phyloP scores from a whole-genome alignment of 176 grass and related monocot genomes.

The Cenchrus americanus region DNA sequence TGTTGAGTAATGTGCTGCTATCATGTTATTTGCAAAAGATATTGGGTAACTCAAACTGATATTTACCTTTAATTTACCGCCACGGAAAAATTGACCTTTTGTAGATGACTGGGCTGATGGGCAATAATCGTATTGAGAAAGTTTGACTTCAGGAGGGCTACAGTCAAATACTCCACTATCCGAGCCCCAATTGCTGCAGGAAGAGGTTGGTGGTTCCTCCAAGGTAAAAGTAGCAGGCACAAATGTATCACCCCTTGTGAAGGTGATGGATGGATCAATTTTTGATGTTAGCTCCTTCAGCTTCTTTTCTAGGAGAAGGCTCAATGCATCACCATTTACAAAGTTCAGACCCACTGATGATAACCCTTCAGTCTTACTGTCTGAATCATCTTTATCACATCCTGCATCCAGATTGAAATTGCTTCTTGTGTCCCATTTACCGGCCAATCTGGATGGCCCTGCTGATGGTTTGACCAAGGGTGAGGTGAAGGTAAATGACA shows the following conservation, averaged over 20 bases:
- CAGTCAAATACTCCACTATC: conserved; percentile 42
- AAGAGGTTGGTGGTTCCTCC: conserved; percentile 36
- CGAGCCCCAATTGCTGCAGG: conserved; percentile 19
- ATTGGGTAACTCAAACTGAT: background rate
- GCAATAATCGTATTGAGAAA: conserved; percentile 39
- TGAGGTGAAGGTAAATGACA: conserved; percentile 90
- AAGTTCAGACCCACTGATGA: conserved; percentile 54
- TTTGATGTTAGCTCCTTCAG: conserved; percentile 67
- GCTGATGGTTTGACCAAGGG: conserved; percentile 61
- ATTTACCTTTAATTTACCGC: conserved; percentile 51
- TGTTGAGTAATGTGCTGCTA: background rate
- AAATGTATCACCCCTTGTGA: conserved; percentile 56
- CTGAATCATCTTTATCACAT: conserved; percentile 41
- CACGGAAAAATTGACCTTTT: conserved; percentile 47
- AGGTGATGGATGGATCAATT: conserved; percentile 60
- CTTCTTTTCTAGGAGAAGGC: conserved; percentile 80
- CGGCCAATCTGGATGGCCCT: conserved; percentile 33
- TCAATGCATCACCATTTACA: conserved; percentile 73
- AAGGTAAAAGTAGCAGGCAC: conserved; percentile 30
- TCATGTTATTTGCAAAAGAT: background rate
- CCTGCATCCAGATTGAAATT: conserved; percentile 41
- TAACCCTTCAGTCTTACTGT: conserved; percentile 43
- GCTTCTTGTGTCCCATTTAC: conserved; percentile 47
- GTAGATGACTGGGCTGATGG: conserved; percentile 53
- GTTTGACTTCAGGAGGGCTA: conserved; percentile 47